Evolutionary conservation across 2,329 filamentous ascomycete genomes (phyloP), one percentile per base, ranked within the genome.

Genomic region (Tolypocladium tundrense): DNA sequence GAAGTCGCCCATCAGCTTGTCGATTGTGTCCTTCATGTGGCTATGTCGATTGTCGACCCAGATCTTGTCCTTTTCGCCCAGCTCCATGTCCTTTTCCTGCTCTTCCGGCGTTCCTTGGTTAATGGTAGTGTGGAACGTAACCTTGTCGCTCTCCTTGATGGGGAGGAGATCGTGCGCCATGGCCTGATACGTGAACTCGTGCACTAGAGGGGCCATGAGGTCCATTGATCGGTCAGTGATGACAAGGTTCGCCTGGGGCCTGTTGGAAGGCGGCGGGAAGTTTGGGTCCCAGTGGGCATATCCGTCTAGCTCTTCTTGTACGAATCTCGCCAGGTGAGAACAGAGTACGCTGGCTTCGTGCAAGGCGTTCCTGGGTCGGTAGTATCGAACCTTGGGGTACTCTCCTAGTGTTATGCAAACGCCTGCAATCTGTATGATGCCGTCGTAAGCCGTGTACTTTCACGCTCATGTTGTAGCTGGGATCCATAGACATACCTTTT

Each of bases 11-110:
- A 93, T 94, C 60, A 99, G 79, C 72, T 93, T 95, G 68, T 93
- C 90, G 66, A 97, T 92, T 3, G 94, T 94, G 70, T 97, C 92
- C 71, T 96, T 96, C 94, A 99, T 99, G 73, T 99, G 94, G 56
- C 86, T 83, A 73, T 99, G 94, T 57, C 94, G 83, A 68, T 96
- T 96, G 60, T 94, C 90, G 31, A 96, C 87, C 94, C 94, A 99
- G 53, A 99, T 89, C 69, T 87, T 88, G 75, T 99, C 94, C 66
- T 90, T 88, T 63, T 99, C 94, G 39, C 81, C 81, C 54, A 99
- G 88, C 66, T 96, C 91, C 81, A 96, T 88, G 51, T 97, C 92
- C 70, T 95, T 96, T 60, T 89, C 84, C 70, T 95, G 85, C 35
- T 87, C 83, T 48, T 87, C 83, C 0, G 78, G 73, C 4, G 82